Conservation (phyloP, 257 asterid genomes). For the Parsonsia alboflavescens region DNA sequence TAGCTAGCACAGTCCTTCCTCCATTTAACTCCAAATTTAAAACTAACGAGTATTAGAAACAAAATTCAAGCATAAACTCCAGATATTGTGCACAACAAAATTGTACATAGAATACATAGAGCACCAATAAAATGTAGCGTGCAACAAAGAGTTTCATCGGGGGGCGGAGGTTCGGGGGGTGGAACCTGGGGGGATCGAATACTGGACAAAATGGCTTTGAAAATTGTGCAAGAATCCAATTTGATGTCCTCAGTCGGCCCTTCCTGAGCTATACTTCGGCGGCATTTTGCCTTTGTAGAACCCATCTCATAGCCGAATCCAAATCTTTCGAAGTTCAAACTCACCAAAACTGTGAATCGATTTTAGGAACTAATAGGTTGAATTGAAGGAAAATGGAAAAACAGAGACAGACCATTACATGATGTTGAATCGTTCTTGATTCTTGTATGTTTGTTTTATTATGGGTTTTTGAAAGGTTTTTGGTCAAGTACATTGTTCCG, state of each 20-base stretch:
- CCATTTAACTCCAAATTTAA: neutral
- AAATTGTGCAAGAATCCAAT: neutral
- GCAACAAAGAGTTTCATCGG: neutral
- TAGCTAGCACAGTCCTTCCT: neutral
- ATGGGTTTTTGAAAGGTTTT: neutral
- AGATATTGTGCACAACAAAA: neutral
- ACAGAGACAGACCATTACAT: neutral
- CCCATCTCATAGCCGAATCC: constrained; percentile 9
- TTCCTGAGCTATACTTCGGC: constrained; percentile 1
- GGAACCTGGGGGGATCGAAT: constrained; percentile 19
- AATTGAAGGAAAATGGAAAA: neutral
- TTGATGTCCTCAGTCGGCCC: neutral
- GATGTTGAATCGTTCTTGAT: no score
- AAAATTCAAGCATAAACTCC: neutral
- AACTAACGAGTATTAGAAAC: neutral
- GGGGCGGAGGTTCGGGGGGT: no score
- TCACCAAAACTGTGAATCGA: neutral
- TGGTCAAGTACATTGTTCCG: no score
- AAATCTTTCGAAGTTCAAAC: neutral
- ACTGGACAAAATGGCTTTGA: constrained; percentile 3
- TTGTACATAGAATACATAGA: neutral
- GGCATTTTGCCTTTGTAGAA: constrained; percentile 5
- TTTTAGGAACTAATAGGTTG: neutral
- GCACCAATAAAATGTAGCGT: neutral
- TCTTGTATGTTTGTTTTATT: neutral